phyloP scores from a whole-genome alignment of 257 asterid genomes.

The Datura wrightii region DNA sequence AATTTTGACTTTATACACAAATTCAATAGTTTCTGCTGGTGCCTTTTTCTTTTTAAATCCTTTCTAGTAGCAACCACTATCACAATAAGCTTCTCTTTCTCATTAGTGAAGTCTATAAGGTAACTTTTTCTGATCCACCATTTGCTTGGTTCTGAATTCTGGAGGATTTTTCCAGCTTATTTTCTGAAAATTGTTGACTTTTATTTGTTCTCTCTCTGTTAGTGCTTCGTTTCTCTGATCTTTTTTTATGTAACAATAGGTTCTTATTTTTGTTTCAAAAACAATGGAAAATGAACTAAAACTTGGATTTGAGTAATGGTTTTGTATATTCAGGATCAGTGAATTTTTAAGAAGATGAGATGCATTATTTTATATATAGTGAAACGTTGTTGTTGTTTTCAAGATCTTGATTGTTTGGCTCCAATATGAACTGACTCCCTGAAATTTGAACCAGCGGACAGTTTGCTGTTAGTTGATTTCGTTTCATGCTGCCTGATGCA shows the following conservation, averaged over 20 bases:
- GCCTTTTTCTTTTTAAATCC: not conserved
- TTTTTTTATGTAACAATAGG: not conserved
- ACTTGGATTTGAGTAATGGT: not conserved
- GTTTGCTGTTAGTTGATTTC: not conserved
- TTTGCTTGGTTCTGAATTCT: not conserved
- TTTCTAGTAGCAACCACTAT: not conserved
- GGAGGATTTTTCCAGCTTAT: not conserved
- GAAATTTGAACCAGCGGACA: not conserved
- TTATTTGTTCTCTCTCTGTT: not conserved
- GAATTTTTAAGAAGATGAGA: not conserved
- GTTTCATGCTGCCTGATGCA: not conserved
- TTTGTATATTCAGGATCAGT: not conserved
- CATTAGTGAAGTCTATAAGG: not conserved
- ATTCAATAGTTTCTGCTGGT: not conserved
- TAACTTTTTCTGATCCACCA: constrained; percentile 2
- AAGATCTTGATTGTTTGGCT: constrained; percentile 3
- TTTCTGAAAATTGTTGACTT: constrained; percentile 17
- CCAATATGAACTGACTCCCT: not conserved
- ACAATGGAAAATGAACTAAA: not conserved
- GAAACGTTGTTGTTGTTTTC: not conserved
- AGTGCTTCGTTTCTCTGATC: not conserved
- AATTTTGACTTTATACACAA: not conserved
- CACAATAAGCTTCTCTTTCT: not conserved
- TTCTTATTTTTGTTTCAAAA: not conserved
- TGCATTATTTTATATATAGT: not conserved